Evolutionary conservation across 2,329 filamentous ascomycete genomes (phyloP).

Genomic region (Cercospora zeae-maydis): DNA sequence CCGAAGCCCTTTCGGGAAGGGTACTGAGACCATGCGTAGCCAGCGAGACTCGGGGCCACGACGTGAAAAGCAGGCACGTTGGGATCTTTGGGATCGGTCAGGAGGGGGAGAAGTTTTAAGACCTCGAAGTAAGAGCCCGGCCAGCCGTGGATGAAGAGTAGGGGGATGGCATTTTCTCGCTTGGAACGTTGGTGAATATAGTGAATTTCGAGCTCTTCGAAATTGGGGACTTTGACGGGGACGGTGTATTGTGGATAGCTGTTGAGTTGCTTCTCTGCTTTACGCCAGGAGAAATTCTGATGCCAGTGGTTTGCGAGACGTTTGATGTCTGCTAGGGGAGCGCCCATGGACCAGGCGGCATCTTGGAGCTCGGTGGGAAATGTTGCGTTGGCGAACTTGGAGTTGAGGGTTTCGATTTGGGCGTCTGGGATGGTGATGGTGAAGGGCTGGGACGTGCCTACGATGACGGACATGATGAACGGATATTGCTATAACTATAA

Average conservation of each 20-base stretch:
- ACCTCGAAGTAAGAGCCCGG: constrained; percentile 68
- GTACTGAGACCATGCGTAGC: constrained; percentile 45
- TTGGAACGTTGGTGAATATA: constrained; percentile 58
- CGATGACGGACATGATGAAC: constrained; percentile 1
- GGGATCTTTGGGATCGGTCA: constrained; percentile 36
- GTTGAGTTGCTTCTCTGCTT: constrained; percentile 43
- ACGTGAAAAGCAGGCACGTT: constrained; percentile 43
- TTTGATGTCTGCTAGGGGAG: constrained; percentile 56
- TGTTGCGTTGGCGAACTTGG: constrained; percentile 51
- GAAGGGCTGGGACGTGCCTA: constrained; percentile 37
- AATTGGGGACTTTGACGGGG: constrained; percentile 41
- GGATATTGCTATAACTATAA: not conserved
- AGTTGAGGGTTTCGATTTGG: constrained; percentile 50
- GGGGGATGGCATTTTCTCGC: constrained; percentile 54
- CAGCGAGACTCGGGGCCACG: constrained; percentile 46
- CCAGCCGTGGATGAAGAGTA: constrained; percentile 66
- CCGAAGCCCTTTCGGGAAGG: constrained; percentile 27
- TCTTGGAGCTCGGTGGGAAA: constrained; percentile 55
- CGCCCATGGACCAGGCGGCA: constrained; percentile 54
- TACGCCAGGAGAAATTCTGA: constrained; percentile 55
- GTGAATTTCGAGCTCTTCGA: constrained; percentile 55
- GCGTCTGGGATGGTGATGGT: constrained; percentile 49
- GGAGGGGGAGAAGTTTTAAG: constrained; percentile 54
- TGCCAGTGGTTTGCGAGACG: constrained; percentile 56
- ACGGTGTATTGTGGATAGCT: constrained; percentile 50